These are phyloP conservation scores for Aspergillus ustus DNA, from an alignment of 2,329 filamentous ascomycete species.

Conservation along the genomic window DNA sequence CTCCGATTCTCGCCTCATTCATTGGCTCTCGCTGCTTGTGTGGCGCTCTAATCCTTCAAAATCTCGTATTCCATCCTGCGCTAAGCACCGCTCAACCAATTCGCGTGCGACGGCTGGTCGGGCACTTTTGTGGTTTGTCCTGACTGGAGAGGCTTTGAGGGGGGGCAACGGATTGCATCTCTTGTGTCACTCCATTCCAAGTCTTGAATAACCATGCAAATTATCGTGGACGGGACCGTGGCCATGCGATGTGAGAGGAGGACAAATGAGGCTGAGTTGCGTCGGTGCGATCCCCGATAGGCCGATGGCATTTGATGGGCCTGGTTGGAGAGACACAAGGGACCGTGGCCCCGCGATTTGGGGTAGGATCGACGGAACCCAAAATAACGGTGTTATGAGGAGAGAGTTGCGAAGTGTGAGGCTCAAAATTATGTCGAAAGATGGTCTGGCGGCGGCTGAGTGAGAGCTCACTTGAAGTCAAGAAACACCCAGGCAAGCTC, in stretches of 20 bases:
- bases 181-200: not conserved
- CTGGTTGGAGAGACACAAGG: too few species aligned
- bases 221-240: not conserved
- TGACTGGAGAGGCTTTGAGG: not conserved
- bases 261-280: not conserved
- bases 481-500: too few species aligned
- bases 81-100: not conserved
- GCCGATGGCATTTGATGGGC: too few species aligned
- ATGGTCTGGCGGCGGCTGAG: too few species aligned
- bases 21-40: not conserved
- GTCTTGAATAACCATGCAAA: not conserved
- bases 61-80: slow-evolving; percentile 8
- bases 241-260: not conserved
- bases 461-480: too few species aligned
- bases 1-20: not conserved
- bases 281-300: not conserved
- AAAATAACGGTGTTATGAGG: too few species aligned
- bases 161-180: not conserved
- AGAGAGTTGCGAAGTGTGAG: too few species aligned
- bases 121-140: not conserved
- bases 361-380: too few species aligned
- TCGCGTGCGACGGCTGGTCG: not conserved
- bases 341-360: too few species aligned
- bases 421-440: too few species aligned
- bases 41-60: not conserved